Conservation (phyloP, 805 yeast genomes). For the Candida glaebosa region DNA sequence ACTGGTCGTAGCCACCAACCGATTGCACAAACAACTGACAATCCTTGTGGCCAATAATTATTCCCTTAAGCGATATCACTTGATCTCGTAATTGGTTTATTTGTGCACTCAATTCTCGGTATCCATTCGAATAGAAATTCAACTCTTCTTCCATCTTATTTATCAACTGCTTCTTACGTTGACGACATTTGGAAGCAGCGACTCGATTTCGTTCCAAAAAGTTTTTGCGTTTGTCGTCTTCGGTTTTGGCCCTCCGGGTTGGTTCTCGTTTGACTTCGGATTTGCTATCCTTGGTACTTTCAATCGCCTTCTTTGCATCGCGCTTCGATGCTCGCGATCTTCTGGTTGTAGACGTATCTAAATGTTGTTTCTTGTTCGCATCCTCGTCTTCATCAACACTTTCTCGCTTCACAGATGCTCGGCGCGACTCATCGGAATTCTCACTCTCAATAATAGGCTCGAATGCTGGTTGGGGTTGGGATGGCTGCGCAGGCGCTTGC, state of each 20-base stretch:
- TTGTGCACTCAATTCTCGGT: slow-evolving; percentile 59
- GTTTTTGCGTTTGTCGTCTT: slow-evolving; percentile 56
- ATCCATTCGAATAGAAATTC: slow-evolving; percentile 65
- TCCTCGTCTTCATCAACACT: slow-evolving; percentile 7
- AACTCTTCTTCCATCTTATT: slow-evolving; percentile 80
- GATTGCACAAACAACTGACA: slow-evolving; percentile 39
- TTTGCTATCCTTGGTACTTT: slow-evolving; percentile 5
- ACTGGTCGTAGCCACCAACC: slow-evolving; percentile 45
- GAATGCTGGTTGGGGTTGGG: background rate
- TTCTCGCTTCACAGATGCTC: slow-evolving; percentile 7
- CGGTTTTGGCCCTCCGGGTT: slow-evolving; percentile 13
- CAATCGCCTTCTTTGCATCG: slow-evolving; percentile 1
- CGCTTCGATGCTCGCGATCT: background rate
- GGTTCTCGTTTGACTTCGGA: slow-evolving; percentile 10
- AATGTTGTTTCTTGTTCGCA: slow-evolving; percentile 3
- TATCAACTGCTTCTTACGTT: slow-evolving; percentile 85
- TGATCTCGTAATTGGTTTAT: slow-evolving; percentile 58
- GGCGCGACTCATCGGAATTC: background rate
- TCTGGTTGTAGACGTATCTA: slow-evolving; percentile 6
- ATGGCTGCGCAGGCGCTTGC: slow-evolving; percentile 4
- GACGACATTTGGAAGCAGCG: slow-evolving; percentile 95
- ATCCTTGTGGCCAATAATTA: slow-evolving; percentile 50
- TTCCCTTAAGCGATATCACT: slow-evolving; percentile 45
- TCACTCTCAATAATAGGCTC: background rate
- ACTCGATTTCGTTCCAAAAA: slow-evolving; percentile 88